Base-by-base conservation (phyloP, 1,284 basidiomycete genomes). In the Austroboletus niveus region DNA sequence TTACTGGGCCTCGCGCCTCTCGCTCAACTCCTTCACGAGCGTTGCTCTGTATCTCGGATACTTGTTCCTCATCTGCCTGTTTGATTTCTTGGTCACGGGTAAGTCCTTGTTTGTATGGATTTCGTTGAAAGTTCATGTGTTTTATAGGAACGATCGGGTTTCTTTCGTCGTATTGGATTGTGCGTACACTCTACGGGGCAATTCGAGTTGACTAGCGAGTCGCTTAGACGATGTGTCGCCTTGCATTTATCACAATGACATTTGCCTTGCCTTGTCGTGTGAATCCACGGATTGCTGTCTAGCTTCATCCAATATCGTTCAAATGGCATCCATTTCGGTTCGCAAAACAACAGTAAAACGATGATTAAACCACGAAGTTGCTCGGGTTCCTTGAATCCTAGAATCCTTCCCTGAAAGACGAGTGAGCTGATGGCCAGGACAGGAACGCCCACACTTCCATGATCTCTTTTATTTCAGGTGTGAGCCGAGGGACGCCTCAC, bases 11-110 rank as follows among this genome's bases (percentile, higher is more conserved):
- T 89, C 90, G 2, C 81, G 93, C 24, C 78, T 98, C 24, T 90
- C 85, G 30, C 79, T 98, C 48, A 86, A 89, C 60, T 92, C 92
- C 10, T 74, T 94, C 52, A 82, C 92, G 3, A 94, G 91, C 63
- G 81, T 92, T 45, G 79, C 89, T 20, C 78, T 99, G 29, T 99
- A 96, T 73, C 77, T 98, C 43, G 94, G 95, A 29, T 99, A 98
- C 69, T 77, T 99, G 51, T 78, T 89, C 63, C 77, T 98, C 24
- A 81, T 98, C 49, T 84, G 85, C 14, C 67, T 94, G 14, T 75
- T 98, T 40, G 84, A 92, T 68, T 98, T 97, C 77, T 77, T 98
- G 36, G 79, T 96, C 48, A 93, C 92, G 49, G 94, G 93, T 79
- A 69, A 62, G 75, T 73, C 48, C 45, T 36, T 51, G 47, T 20